Evolutionary conservation across 768 basidiomycete genomes (phyloP), one percentile per base, ranked within the genome.

Genomic region (Leccinum imitatum): DNA sequence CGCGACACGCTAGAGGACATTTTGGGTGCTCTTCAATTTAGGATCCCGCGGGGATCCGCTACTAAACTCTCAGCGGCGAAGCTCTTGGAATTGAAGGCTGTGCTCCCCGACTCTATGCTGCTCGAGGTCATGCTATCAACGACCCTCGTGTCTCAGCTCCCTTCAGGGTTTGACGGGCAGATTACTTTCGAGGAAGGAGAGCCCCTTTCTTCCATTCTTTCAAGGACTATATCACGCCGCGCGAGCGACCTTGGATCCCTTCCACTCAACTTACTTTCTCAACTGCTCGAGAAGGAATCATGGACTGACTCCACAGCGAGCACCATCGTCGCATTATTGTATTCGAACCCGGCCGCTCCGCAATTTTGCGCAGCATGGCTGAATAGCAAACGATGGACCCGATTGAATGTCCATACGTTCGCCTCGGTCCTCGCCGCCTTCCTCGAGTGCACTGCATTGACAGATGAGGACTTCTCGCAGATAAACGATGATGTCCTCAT

Each of bases 71-170:
- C 77, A 44, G 62, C 80, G 2, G 71, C 74, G 6, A 72, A 71
- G 11, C 74, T 87, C 1, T 61, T 84, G 8, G 63, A 68, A 3
- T 64, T 84, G 31, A 76, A 71, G 17, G 39, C 63, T 6, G 27
- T 74, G 9, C 63, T 82, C 10, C 71, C 76, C 10, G 63, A 70
- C n/a, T 79, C 75, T 15, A 9, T 57, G 1, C 60, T 75, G 2
- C 72, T 86, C 0, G 83, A 87, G 46, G 73, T 78, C 9, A 69
- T 87, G 60, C 75, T 87, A 21, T 79, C 82, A 2, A 64, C 65
- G 4, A 72, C 77, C 0, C 60, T 84, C 4, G 70, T 76, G 15
- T 75, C 78, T 14, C 59, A 56, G n/a, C 65, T 77, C 10, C 74
- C 76, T 27, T 53, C 54, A 15, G 67, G 72, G 8, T 41, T 73